Base-by-base conservation (phyloP, 371 early-diverging fungal genomes). In the Mucor piriformis region DNA sequence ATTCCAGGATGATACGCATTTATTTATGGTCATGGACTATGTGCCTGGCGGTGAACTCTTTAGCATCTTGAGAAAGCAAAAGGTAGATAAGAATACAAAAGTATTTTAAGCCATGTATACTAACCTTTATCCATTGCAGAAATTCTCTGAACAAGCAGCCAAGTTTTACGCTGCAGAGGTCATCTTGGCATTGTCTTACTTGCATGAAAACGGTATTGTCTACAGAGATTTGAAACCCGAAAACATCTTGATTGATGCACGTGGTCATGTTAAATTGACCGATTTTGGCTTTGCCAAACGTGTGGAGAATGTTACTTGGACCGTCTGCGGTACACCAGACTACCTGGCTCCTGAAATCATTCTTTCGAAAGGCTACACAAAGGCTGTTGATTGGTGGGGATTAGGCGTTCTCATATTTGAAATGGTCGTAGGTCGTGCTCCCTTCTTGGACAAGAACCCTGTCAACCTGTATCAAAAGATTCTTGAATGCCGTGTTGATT, bases 261-360 rank as follows among this genome's bases (percentile, higher is more conserved):
- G 81, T 57, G 99, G 99, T 3, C 95, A 99, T 76, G 92, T 99
- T 70, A 97, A 97, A 78, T 89, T 99, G 51, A 96, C 97, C 5
- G 99, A 99, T 74, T 97, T 99, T 81, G 99, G 99, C 3, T 98
- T 99, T 80, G 96, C 98, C 46, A 99, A 98, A 70, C 81, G 90
- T 59, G 91, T 97, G 0, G 88, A 91, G 10, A 92, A 96, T 64
- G 85, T 89, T 54, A 97, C 96, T 11, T 95, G 95, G 93, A 97
- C 97, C 5, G 85, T 98, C 20, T 98, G 98, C 69, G 99, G 99
- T 18, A 99, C 99, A 11, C 99, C 99, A 10, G 98, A 97, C 60
- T 93, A 95, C 66, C 63, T 92, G 61, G 97, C 99, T 7, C 99
- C 99, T 6, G 99, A 99, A 79, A 97, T 99, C 66, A 96, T 99